Evolutionary conservation across 2,329 filamentous ascomycete species (phyloP).

Genomic region (Claviceps sp.): DNA sequence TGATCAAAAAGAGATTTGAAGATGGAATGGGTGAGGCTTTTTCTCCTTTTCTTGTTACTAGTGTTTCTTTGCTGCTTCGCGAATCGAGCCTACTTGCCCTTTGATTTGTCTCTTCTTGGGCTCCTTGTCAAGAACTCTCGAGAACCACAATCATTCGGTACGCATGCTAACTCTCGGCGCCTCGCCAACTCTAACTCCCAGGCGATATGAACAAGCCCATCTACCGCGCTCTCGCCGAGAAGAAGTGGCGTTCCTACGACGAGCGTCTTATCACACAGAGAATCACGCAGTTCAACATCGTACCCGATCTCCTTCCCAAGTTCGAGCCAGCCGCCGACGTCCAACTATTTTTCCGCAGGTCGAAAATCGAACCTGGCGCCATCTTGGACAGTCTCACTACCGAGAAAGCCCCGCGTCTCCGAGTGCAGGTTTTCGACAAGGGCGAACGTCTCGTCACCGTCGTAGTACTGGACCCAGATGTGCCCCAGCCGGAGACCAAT

Average conservation of each 20-base stretch:
- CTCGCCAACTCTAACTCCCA: constrained; percentile 21
- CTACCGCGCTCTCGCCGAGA: constrained; percentile 78
- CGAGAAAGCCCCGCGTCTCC: constrained; percentile 60
- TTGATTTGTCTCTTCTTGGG: background rate
- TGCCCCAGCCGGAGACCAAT: constrained; percentile 65
- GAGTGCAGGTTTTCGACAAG: constrained; percentile 72
- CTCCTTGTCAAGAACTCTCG: too few species aligned
- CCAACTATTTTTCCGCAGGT: constrained; percentile 62
- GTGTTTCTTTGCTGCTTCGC: background rate
- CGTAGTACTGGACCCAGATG: constrained; percentile 79
- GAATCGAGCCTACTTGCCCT: background rate
- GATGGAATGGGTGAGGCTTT: constrained; percentile 64
- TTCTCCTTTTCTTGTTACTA: background rate
- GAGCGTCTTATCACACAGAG: constrained; percentile 71
- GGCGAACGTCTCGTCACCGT: constrained; percentile 74
- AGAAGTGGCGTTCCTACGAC: constrained; percentile 78
- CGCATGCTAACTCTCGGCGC: background rate
- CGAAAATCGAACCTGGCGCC: constrained; percentile 59
- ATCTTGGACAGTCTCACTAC: constrained; percentile 63
- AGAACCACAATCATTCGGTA: too few species aligned
- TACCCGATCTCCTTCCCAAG: constrained; percentile 75
- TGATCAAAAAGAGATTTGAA: constrained; percentile 88
- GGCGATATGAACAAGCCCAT: constrained; percentile 94
- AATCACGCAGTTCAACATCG: constrained; percentile 71
- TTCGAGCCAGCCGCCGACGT: constrained; percentile 71